A percentile compares a stretch with the other conserved stretches of the same genome.
phyloP scores from a whole-genome alignment of 805 yeast genomes.

The Candida suzukii region DNA sequence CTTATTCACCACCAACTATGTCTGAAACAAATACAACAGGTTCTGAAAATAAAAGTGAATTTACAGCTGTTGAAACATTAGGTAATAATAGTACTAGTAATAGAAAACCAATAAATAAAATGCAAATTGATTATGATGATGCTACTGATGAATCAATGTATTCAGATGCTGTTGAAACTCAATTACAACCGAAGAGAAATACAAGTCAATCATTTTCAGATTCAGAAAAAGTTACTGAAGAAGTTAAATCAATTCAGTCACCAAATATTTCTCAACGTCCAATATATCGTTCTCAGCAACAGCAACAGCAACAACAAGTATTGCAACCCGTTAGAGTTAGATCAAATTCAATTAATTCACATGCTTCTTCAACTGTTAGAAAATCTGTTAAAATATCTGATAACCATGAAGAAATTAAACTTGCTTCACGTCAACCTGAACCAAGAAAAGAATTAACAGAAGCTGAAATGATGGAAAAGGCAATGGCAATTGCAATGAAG shows the following conservation, averaged over 20 bases:
- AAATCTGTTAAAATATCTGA: constrained; percentile 18
- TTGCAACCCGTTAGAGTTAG: constrained; percentile 4
- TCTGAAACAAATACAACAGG: neutral
- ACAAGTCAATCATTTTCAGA: constrained; percentile 1
- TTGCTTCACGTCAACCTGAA: constrained; percentile 3
- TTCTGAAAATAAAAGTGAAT: neutral
- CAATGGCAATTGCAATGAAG: constrained; percentile 47
- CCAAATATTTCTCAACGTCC: constrained; percentile 12
- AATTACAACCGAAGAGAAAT: neutral
- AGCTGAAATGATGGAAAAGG: constrained; percentile 48
- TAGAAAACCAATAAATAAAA: neutral
- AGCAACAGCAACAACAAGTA: constrained; percentile 1
- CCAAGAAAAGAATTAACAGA: constrained; percentile 23
- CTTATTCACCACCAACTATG: neutral
- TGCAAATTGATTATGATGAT: constrained; percentile 6
- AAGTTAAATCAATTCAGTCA: constrained; percentile 10
- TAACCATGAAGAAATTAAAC: constrained; percentile 1
- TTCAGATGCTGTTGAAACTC: constrained; percentile 15
- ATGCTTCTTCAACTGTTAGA: constrained; percentile 10
- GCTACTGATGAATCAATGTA: constrained; percentile 14
- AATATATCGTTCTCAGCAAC: constrained; percentile 6
- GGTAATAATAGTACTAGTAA: neutral
- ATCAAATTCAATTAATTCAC: constrained; percentile 13
- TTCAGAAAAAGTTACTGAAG: constrained; percentile 19
- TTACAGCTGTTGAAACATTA: neutral